phyloP scores from a whole-genome alignment of 179 eudicot genomes.

The Beta lomatogona region DNA sequence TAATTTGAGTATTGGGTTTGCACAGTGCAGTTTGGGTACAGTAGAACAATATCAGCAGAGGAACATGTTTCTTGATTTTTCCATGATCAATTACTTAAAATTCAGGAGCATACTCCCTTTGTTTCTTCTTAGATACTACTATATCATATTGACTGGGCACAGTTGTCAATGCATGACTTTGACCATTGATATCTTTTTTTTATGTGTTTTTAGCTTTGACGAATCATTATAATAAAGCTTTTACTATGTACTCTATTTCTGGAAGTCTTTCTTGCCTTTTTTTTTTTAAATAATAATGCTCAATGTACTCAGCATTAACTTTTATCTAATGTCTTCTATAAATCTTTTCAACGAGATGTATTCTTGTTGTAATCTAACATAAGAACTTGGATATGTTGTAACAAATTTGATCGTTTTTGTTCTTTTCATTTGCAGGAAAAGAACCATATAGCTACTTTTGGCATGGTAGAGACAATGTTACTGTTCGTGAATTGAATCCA shows the following conservation, averaged over 20 bases:
- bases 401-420: neutral
- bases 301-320: neutral
- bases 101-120: too few species aligned
- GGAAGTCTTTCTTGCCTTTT: neutral
- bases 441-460: constrained; percentile 66
- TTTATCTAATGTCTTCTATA: neutral
- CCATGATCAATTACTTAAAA: neutral
- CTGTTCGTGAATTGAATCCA: constrained; percentile 86
- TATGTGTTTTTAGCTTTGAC: neutral
- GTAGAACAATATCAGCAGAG: neutral
- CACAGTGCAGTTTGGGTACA: neutral
- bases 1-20: neutral
- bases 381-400: neutral
- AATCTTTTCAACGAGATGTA: neutral
- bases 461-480: constrained; percentile 89
- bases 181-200: too few species aligned
- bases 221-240: neutral
- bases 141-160: too few species aligned
- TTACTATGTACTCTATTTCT: neutral
- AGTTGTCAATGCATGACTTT: too few species aligned
- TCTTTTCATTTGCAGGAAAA: constrained; percentile 62
- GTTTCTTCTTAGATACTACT: too few species aligned
- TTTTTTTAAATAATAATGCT: neutral
- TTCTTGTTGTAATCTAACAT: neutral
- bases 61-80: neutral